Conservation (phyloP, 352 stramenopile genomes). For the Aphanomyces cochlioides region DNA sequence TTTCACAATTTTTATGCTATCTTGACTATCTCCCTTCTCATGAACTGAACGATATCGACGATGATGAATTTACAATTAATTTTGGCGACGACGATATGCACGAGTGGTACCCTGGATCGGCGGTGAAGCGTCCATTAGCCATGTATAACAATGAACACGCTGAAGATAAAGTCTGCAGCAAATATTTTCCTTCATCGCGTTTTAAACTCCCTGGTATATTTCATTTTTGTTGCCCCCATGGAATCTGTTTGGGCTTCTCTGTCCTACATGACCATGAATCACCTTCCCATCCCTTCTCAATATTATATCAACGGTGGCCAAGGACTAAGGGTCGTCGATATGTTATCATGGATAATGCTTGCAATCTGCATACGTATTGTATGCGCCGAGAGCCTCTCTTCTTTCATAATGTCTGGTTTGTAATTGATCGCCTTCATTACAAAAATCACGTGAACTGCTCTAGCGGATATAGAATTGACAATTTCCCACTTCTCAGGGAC, state of each 20-base stretch:
- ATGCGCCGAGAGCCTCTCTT: not conserved
- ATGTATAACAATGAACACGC: not conserved
- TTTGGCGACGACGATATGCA: too few species aligned
- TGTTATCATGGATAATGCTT: slow-evolving; percentile 2
- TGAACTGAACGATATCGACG: too few species aligned
- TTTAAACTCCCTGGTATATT: too few species aligned
- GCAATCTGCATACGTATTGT: not conserved
- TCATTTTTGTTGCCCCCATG: not conserved
- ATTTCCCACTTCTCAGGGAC: not conserved
- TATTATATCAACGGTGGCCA: not conserved
- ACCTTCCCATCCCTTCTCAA: not conserved
- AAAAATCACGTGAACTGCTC: not conserved
- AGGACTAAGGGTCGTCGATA: not conserved
- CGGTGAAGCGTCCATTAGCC: not conserved
- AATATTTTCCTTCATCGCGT: too few species aligned
- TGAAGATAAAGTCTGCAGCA: not conserved
- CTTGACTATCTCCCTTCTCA: not conserved
- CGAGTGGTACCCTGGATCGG: not conserved
- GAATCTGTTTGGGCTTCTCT: not conserved
- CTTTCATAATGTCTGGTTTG: not conserved
- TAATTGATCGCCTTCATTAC: not conserved
- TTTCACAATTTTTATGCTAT: not conserved
- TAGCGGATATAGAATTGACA: not conserved
- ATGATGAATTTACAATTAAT: too few species aligned
- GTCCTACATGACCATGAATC: not conserved